These are phyloP conservation scores for Aspergillus wentii DNA, from an alignment of 495 filamentous ascomycete genomes.

Conservation along the genomic window DNA sequence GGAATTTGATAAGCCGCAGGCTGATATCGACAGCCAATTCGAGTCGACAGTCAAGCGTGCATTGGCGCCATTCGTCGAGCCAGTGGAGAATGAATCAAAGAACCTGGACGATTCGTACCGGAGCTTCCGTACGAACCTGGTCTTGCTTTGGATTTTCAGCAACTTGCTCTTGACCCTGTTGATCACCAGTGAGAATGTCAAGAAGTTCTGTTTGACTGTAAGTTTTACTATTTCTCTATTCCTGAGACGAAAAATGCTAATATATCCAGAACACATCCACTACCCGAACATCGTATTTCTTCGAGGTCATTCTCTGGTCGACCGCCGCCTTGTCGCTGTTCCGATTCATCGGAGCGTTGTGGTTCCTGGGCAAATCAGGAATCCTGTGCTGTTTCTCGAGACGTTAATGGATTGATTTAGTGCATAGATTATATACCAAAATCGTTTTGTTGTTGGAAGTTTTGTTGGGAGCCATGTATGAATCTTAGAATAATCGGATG, in stretches of 20 bases:
- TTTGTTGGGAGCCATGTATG: no score
- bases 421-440: no score
- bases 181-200: slow-evolving; percentile 78
- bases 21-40: slow-evolving; percentile 96
- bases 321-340: slow-evolving; percentile 71
- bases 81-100: slow-evolving; percentile 67
- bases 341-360: slow-evolving; percentile 76
- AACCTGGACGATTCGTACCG: slow-evolving; percentile 95
- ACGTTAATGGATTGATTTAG: no score
- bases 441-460: no score
- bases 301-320: slow-evolving; percentile 73
- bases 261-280: slow-evolving; percentile 35
- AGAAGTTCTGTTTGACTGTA: slow-evolving; percentile 77
- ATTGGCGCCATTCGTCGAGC: slow-evolving; percentile 66
- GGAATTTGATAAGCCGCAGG: slow-evolving; percentile 91
- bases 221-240: slow-evolving; percentile 25
- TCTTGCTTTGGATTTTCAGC: slow-evolving; percentile 89
- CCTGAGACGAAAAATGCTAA: not conserved
- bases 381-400: slow-evolving; percentile 71
- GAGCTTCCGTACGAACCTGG: slow-evolving; percentile 90
- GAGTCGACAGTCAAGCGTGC: slow-evolving; percentile 94
- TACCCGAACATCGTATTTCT: slow-evolving; percentile 67
- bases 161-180: slow-evolving; percentile 76
- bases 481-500: no score
- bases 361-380: slow-evolving; percentile 78